phyloP scores from a whole-genome alignment of 257 asterid species.

The Mitragyna speciosa region DNA sequence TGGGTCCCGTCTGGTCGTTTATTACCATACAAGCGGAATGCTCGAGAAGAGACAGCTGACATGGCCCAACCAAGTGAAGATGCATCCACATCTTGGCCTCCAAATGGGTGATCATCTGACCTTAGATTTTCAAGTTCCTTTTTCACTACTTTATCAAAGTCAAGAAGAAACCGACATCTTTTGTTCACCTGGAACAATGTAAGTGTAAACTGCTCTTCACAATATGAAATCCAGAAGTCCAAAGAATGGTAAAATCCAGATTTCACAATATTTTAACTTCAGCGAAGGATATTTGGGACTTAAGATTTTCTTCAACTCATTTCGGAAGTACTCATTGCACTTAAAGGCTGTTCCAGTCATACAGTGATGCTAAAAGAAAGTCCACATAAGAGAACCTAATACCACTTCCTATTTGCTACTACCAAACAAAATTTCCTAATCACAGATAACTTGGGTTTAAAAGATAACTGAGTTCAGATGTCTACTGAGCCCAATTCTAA shows the following conservation, averaged over 20 bases:
- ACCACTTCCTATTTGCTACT: not conserved
- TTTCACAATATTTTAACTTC: not conserved
- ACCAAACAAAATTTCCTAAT: not conserved
- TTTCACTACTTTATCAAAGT: slow-evolving; percentile 61
- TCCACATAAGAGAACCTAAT: not conserved
- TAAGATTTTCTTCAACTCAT: not conserved
- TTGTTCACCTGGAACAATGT: slow-evolving; percentile 64
- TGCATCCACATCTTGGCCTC: slow-evolving; percentile 76
- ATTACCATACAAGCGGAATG: slow-evolving; percentile 75
- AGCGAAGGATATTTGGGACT: not conserved
- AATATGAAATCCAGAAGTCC: not conserved
- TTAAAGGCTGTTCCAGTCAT: not conserved
- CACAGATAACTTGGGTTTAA: not conserved
- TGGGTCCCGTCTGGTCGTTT: slow-evolving; percentile 65
- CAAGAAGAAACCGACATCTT: slow-evolving; percentile 94
- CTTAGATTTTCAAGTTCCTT: slow-evolving; percentile 49
- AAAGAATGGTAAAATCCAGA: not conserved
- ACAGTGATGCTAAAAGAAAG: not conserved
- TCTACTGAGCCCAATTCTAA: not conserved
- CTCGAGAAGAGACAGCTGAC: slow-evolving; percentile 97
- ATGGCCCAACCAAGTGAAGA: slow-evolving; percentile 98
- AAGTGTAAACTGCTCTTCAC: slow-evolving; percentile 6
- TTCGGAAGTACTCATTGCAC: not conserved
- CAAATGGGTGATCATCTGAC: slow-evolving; percentile 66
- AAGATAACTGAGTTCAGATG: not conserved